These are phyloP conservation scores for Trichosporon inkin DNA, from an alignment of 1,284 basidiomycete species.

Conservation along the genomic window DNA sequence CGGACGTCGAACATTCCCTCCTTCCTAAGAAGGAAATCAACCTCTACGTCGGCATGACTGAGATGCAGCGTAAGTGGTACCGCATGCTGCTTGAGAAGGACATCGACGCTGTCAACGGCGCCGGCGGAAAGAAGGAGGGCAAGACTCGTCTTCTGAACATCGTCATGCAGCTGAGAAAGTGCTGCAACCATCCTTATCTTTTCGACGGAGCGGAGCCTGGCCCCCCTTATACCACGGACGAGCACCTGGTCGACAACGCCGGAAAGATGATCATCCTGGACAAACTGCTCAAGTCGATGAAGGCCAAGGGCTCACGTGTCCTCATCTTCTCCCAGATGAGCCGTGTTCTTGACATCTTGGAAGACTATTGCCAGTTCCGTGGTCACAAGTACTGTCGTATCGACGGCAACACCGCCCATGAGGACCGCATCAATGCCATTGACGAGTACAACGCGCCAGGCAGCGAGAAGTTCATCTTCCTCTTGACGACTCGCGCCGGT, in stretches of 20 bases:
- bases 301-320: conserved; percentile 86
- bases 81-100: conserved; percentile 94
- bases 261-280: conserved; percentile 99
- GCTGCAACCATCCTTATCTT: conserved; percentile 62
- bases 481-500: conserved; percentile 96
- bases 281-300: conserved; percentile 83
- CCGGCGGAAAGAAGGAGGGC: conserved; percentile 96
- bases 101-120: conserved; percentile 96
- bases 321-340: conserved; percentile 99
- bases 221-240: conserved; percentile 96
- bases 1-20: conserved; percentile 94
- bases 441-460: conserved; percentile 96
- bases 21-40: conserved; percentile 99
- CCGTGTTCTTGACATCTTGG: conserved; percentile 88
- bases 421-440: conserved; percentile 91
- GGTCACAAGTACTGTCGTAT: conserved; percentile 92
- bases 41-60: conserved; percentile 93
- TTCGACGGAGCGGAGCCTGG: conserved; percentile 94
- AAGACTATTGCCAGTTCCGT: conserved; percentile 95
- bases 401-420: conserved; percentile 91
- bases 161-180: conserved; percentile 84
- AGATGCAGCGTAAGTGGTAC: conserved; percentile 99
- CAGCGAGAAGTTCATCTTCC: conserved; percentile 94
- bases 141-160: conserved; percentile 98
- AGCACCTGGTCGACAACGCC: conserved; percentile 89